Base-by-base conservation (phyloP, 257 asterid genomes). In the Thymus quinquecostatus region DNA sequence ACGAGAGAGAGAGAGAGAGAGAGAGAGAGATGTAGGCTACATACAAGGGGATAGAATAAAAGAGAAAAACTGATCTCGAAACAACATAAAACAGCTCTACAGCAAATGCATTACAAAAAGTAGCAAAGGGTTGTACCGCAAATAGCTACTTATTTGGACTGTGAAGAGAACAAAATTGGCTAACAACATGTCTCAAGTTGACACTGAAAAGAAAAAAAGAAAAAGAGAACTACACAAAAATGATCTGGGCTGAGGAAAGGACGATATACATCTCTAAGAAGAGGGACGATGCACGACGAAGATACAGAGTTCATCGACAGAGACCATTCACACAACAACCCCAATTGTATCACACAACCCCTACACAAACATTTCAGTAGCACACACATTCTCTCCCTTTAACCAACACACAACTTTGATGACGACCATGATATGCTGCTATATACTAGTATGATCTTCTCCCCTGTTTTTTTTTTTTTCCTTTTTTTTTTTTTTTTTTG, bases 221-320 rank as follows among this genome's bases (percentile, higher is more conserved):
- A 56, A 11, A 21, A 72, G 48, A 13, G 50, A 47, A 69, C 64
- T 71, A 64, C 75, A 80, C 77, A 74, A 77, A 77, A 72, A 75
- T 63, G 61, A 50, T 57, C 65, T 13, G 8, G 38, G 64, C 30
- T 38, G 48, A 59, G 53, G 60, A 75, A 75, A 70, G 36, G 69
- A 66, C 33, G 40, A 57, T 27, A 68, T 72, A 58, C 68, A 79
- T 60, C 75, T 78, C 75, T 78, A 70, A 68, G 64, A 54, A 69
- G 58, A 68, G 68, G 44, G 55, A 72, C 6, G 54, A 12, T 56
- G 79, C 69, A 69, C 78, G 65, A 69, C 76, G 68, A 53, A 75
- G 75, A 77, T 71, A 76, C 77, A 80, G 70, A 77, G 36, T 2
- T 62, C 75, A 78, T 64, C 32, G 32, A 69, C 75, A 59, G 50